Evolutionary conservation across 129 eudicot genomes (phyloP), one percentile per base, ranked within the genome.

Genomic region (Chrysanthemum seticuspe): DNA sequence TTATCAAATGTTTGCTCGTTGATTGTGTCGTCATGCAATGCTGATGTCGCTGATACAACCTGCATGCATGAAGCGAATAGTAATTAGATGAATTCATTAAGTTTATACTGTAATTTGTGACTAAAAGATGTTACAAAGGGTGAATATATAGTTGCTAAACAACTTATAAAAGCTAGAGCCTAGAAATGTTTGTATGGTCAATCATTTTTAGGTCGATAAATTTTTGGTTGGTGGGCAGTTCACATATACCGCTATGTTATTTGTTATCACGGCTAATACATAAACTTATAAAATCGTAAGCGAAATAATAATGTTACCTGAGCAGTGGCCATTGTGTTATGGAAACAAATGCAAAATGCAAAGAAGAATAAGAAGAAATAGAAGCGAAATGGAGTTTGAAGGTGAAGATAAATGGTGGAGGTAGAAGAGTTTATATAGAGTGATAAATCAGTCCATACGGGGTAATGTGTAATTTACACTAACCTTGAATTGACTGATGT

Each of bases 11-110:
- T 10, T 72, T 78, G 68, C 6, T 84, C 87, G 59, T 77, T 83
- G 6, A 62, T n/a, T 73, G 73, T 80, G 72, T 84, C 85, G 7
- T 74, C 88, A 65, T 74, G 83, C 34, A 80, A 66, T 64, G 85
- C 88, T 0, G 77, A 36, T 72, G 82, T 81, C 13, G 83, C 81
- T 6, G 85, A 77, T 50, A 51, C 85, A 44, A 84, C 88, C 88
- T n/a, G n/a, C n/a, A n/a, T 84, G 80, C 78, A 73, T 27, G 15
- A 72, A 2, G 2, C 36, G 2, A 10, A 23, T 59, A 59, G 21
- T 13, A 55, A 55, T 14, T 55, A 3, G 6, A 1, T 27, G 31
- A 27, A 27, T 27, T 27, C 31, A 27, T 27, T 27, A 6, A 6
- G 45, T 36, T 36, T 36, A 36, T 36, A 36, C 21, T 21, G 21